phyloP scores from a whole-genome alignment of 1,284 basidiomycete genomes.

The Boletellus deceptivus region DNA sequence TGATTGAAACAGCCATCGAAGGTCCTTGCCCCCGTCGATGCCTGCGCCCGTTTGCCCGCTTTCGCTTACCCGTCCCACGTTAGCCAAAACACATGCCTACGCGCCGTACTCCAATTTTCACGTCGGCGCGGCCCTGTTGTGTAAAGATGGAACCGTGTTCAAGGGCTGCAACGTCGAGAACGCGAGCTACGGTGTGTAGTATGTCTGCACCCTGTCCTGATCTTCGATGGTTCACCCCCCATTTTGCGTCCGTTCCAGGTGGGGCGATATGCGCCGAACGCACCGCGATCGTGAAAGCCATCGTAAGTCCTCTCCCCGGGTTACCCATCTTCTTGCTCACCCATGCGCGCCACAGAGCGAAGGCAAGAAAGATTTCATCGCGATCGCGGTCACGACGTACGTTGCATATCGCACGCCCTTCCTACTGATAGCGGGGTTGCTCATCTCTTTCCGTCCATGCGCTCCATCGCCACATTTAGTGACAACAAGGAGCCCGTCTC shows the following conservation, averaged over 20 bases:
- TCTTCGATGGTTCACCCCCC: no score
- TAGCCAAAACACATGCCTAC: constrained; percentile 62
- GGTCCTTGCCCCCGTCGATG: constrained; percentile 4
- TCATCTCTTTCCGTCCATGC: no score
- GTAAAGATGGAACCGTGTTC: constrained; percentile 67
- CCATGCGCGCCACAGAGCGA: constrained; percentile 59
- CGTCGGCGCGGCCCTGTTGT: constrained; percentile 82
- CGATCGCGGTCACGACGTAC: constrained; percentile 74
- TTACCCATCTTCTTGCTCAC: background rate
- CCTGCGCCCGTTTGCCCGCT: background rate
- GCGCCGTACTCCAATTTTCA: constrained; percentile 84
- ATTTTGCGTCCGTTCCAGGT: constrained; percentile 39
- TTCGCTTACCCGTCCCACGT: background rate
- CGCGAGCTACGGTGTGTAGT: constrained; percentile 73
- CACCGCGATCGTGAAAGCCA: constrained; percentile 84
- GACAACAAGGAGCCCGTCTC: constrained; percentile 40
- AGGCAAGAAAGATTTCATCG: constrained; percentile 66
- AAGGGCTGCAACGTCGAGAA: constrained; percentile 91
- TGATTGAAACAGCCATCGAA: constrained; percentile 22
- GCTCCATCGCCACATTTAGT: no score
- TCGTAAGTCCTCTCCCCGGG: constrained; percentile 49
- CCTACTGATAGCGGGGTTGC: no score
- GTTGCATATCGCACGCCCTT: no score
- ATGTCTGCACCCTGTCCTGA: no score
- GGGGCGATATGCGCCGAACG: constrained; percentile 86